phyloP scores from a whole-genome alignment of 2,329 filamentous ascomycete genomes.

The Penicillium oxalicum region DNA sequence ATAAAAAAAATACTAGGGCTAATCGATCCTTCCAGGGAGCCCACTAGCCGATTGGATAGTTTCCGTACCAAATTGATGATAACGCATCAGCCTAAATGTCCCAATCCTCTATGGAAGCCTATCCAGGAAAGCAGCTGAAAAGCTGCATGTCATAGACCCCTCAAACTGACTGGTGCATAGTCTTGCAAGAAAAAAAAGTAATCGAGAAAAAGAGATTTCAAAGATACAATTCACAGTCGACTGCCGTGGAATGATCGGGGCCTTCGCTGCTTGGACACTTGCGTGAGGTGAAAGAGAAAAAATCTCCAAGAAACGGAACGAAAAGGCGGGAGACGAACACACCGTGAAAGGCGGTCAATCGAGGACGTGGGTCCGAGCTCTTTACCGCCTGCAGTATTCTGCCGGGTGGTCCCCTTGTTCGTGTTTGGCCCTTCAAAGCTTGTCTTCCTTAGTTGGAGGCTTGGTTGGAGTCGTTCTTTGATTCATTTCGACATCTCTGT shows the following conservation, averaged over 20 bases:
- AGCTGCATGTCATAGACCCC: constrained; percentile 34
- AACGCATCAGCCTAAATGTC: constrained; percentile 22
- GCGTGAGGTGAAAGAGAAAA: constrained; percentile 21
- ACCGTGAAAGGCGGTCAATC: not conserved
- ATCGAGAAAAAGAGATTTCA: constrained; percentile 19
- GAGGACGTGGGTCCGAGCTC: not conserved
- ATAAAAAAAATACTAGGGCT: not conserved
- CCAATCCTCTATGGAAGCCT: constrained; percentile 45
- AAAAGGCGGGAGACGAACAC: constrained; percentile 11
- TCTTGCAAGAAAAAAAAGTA: constrained; percentile 35
- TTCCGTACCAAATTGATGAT: too few relatives aligned
- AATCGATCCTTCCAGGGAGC: not conserved
- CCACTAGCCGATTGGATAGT: too few relatives aligned
- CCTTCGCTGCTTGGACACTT: constrained; percentile 28
- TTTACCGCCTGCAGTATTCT: constrained; percentile 15
- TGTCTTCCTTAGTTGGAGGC: too few relatives aligned
- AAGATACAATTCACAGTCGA: constrained; percentile 22
- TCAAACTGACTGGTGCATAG: constrained; percentile 42
- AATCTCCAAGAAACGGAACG: constrained; percentile 13
- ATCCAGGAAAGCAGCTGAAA: constrained; percentile 26
- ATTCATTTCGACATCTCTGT: constrained; percentile 9
- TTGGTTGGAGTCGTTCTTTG: constrained; percentile 7
- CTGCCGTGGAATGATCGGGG: constrained; percentile 20
- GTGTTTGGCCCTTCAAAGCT: too few relatives aligned
- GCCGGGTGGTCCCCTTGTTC: constrained; percentile 2